A percentile compares a stretch with the other conserved stretches of the same genome.
Evolutionary conservation across 2,329 filamentous ascomycete species (phyloP).

Genomic region (Taxawa tesnikishii): DNA sequence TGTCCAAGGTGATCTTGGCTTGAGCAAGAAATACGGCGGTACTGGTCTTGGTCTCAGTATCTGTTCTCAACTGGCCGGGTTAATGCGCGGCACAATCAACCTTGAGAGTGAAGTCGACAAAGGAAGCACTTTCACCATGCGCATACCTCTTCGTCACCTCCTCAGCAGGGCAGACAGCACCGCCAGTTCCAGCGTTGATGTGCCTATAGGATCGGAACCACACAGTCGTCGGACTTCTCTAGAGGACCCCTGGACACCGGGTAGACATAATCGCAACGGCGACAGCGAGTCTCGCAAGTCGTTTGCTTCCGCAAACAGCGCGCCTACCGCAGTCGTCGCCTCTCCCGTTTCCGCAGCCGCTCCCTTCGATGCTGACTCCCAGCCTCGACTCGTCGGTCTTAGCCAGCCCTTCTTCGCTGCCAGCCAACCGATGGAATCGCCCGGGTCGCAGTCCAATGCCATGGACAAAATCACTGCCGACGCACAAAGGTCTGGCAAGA

Average conservation of each 20-base stretch:
- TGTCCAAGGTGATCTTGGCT: slow-evolving; percentile 77
- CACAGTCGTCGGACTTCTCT: not conserved
- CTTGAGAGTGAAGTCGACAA: slow-evolving; percentile 59
- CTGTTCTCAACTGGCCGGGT: slow-evolving; percentile 68
- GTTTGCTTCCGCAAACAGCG: slow-evolving; percentile 3
- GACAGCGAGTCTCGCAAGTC: slow-evolving; percentile 6
- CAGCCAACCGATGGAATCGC: slow-evolving; percentile 32
- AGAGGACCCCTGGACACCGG: slow-evolving; percentile 8
- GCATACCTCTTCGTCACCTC: slow-evolving; percentile 67
- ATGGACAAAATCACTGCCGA: slow-evolving; percentile 55
- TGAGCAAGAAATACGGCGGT: slow-evolving; percentile 83
- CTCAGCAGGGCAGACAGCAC: slow-evolving; percentile 50
- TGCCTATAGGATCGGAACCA: too few species aligned
- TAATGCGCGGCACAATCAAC: slow-evolving; percentile 71
- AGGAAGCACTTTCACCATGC: slow-evolving; percentile 72
- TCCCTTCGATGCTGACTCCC: slow-evolving; percentile 42
- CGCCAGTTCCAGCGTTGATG: slow-evolving; percentile 19
- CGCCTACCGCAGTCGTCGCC: slow-evolving; percentile 11
- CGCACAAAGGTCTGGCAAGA: slow-evolving; percentile 44
- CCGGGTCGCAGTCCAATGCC: slow-evolving; percentile 51
- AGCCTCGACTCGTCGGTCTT: slow-evolving; percentile 70
- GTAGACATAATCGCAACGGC: slow-evolving; percentile 7
- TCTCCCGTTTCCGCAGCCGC: slow-evolving; percentile 11
- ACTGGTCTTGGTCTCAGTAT: slow-evolving; percentile 83
- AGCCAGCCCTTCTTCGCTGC: slow-evolving; percentile 69